Evolutionary conservation across 108 stramenopile genomes (phyloP).

Genomic region (Asterionellopsis glacialis): DNA sequence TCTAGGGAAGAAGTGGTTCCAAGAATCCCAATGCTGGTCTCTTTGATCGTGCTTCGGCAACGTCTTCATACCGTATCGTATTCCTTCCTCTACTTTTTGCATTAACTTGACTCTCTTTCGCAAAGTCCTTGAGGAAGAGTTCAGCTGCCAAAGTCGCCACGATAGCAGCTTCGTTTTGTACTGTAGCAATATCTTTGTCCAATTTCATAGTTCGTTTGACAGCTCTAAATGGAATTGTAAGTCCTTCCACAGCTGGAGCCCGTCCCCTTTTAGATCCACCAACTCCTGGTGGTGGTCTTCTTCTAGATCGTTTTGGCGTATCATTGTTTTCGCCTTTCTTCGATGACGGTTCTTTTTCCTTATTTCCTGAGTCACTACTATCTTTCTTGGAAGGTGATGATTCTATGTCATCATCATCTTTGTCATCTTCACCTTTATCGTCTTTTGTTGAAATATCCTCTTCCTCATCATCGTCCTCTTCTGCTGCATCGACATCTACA

Average conservation of each 20-base stretch:
- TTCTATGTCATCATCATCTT: slow-evolving; percentile 9
- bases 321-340: slow-evolving; percentile 7
- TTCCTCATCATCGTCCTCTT: slow-evolving; percentile 3
- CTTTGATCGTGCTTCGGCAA: slow-evolving; percentile 77
- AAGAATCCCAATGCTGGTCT: slow-evolving; percentile 59
- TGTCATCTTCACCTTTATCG: slow-evolving; percentile 12
- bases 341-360: slow-evolving; percentile 11
- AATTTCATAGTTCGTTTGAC: slow-evolving; percentile 83
- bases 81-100: slow-evolving; percentile 64
- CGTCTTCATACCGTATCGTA: slow-evolving; percentile 83
- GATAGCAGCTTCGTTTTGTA: slow-evolving; percentile 86
- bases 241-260: slow-evolving; percentile 61
- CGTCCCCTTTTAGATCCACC: slow-evolving; percentile 22
- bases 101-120: slow-evolving; percentile 56
- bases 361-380: background rate
- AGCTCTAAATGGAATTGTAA: slow-evolving; percentile 77
- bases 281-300: slow-evolving; percentile 16
- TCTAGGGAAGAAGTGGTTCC: slow-evolving; percentile 64
- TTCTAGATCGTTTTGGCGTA: background rate
- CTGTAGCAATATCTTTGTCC: slow-evolving; percentile 74
- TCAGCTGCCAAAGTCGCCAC: slow-evolving; percentile 70
- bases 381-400: slow-evolving; percentile 7
- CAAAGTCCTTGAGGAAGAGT: slow-evolving; percentile 69
- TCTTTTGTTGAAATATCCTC: slow-evolving; percentile 9
- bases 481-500: too few relatives aligned